phyloP scores from a whole-genome alignment of 495 filamentous ascomycete genomes.

The Hypomontagnella submonticulosa region DNA sequence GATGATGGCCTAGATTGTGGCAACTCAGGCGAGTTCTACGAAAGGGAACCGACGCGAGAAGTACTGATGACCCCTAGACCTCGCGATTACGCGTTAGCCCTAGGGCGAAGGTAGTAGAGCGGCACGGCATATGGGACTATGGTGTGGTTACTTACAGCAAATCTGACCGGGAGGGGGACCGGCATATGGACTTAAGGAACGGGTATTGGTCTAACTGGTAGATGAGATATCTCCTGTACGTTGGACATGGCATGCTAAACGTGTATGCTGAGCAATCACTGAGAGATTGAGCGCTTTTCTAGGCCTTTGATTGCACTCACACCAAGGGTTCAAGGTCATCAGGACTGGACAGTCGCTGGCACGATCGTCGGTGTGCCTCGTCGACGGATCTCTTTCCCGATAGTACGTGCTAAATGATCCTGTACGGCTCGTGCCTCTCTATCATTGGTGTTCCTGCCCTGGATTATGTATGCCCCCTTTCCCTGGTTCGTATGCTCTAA shows the following conservation, averaged over 20 bases:
- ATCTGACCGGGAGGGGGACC: constrained; percentile 24
- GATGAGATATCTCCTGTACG: constrained; percentile 14
- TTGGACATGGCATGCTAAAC: neutral
- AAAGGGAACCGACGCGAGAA: neutral
- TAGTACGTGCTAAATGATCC: constrained; percentile 6
- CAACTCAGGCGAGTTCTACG: neutral
- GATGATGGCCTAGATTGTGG: constrained; percentile 1
- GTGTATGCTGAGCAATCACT: constrained; percentile 9
- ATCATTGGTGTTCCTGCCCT: constrained; percentile 16
- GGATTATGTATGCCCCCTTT: constrained; percentile 4
- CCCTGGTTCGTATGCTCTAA: constrained; percentile 9
- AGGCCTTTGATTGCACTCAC: constrained; percentile 18
- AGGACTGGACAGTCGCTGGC: constrained; percentile 4
- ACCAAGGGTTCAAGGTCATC: constrained; percentile 16
- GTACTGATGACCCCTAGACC: constrained; percentile 6
- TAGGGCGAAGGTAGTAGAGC: constrained; percentile 14
- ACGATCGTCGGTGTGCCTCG: constrained; percentile 3
- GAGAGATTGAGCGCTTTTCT: constrained; percentile 11
- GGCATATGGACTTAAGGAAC: constrained; percentile 25
- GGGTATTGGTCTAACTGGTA: constrained; percentile 6
- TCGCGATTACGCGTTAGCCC: constrained; percentile 10
- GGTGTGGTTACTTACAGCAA: constrained; percentile 22
- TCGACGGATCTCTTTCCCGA: neutral
- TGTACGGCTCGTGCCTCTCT: neutral
- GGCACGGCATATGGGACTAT: constrained; percentile 26